phyloP scores from a whole-genome alignment of 2,329 filamentous ascomycete species.

The Pestalotiopsis fici region DNA sequence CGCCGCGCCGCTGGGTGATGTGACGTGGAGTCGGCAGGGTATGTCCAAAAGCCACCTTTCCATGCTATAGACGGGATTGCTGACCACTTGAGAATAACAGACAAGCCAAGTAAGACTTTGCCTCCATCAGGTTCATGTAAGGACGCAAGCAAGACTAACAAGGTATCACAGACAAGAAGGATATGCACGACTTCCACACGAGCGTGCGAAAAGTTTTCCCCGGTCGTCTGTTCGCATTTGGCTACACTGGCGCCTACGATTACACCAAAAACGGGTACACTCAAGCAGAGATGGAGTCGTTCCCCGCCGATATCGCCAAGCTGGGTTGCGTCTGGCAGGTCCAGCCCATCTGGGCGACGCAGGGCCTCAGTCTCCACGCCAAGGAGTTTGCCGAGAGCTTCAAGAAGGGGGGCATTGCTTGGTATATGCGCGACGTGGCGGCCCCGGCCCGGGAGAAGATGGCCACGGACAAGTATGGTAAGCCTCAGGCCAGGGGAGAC shows the following conservation, averaged over 20 bases:
- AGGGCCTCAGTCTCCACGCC: slow-evolving; percentile 33
- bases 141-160: not conserved
- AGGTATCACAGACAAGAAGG: slow-evolving; percentile 18
- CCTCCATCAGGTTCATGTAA: not conserved
- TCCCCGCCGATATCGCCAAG: slow-evolving; percentile 34
- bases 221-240: slow-evolving; percentile 37
- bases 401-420: slow-evolving; percentile 35
- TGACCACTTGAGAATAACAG: not conserved
- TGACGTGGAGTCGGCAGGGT: slow-evolving; percentile 32
- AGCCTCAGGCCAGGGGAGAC: slow-evolving; percentile 32
- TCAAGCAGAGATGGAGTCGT: slow-evolving; percentile 28
- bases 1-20: slow-evolving; percentile 35
- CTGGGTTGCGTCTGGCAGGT: slow-evolving; percentile 41
- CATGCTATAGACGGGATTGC: not conserved
- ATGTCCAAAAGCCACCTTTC: slow-evolving; percentile 31
- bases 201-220: slow-evolving; percentile 34
- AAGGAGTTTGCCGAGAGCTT: slow-evolving; percentile 34
- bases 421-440: slow-evolving; percentile 29
- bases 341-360: slow-evolving; percentile 38
- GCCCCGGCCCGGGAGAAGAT: slow-evolving; percentile 22
- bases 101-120: not conserved
- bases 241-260: slow-evolving; percentile 38
- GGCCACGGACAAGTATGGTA: slow-evolving; percentile 36
- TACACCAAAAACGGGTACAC: slow-evolving; percentile 34
- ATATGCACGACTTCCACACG: slow-evolving; percentile 37